Evolutionary conservation across 768 basidiomycete genomes (phyloP), one percentile per base, ranked within the genome.

Genomic region (Leucogyrophana mollusca): DNA sequence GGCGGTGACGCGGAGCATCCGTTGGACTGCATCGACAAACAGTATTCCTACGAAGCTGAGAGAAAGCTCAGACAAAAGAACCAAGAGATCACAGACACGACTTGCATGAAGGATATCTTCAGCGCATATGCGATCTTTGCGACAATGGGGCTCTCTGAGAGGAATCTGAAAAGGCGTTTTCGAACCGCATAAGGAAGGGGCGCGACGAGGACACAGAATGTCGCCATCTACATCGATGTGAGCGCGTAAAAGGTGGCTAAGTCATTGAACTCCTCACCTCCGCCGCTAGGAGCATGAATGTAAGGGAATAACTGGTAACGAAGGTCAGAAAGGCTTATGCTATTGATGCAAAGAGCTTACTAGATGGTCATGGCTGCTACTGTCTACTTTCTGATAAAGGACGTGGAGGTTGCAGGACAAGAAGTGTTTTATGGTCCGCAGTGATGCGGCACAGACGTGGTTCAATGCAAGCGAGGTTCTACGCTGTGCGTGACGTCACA

Each of bases 41-140:
- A 98, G 76, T 3, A 97, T 78, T 1, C 72, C 89, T 2, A 96
- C 82, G 58, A 94, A 94, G 52, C 89, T 85, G 43, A 1, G n/a
- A 5, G 7, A 44, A 13, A 24, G 10, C 38, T 27, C 36, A 44
- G 18, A 14, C 48, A 32, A 48, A 39, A n/a, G 18, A 25, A 24
- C n/a, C 24, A 33, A 9, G 23, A 53, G 14, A 21, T 17, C 18
- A 22, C 7, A 37, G 27, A 11, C 47, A 39, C 18, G 41, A 66
- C 80, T 36, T 47, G 90, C 89, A 96, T 94, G 75, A 95, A 96
- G 8, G 90, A 85, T 50, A 96, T 95, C 66, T 95, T 95, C 59
- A 96, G 76, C 17, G 74, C 93, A 62, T 96, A 96, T 6, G 92
- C 90, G 47, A 95, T 54, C 57, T 94, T 94, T 16, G 89, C 91